Base-by-base conservation (phyloP, 2,329 filamentous ascomycete species). In the Rhynchosporium agropyri region DNA sequence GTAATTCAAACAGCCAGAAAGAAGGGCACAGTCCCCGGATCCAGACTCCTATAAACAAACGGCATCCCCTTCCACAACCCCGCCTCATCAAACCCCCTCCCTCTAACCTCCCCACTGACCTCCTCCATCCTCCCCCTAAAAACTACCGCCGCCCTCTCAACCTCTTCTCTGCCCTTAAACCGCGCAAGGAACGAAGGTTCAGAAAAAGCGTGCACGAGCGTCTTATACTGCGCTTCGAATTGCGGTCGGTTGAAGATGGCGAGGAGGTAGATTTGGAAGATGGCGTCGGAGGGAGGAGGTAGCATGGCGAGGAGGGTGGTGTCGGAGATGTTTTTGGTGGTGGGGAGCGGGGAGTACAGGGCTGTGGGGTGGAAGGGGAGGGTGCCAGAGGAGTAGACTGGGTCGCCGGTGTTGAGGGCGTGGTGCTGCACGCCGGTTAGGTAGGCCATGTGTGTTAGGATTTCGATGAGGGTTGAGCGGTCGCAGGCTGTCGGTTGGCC, bases 21-120 rank as follows among this genome's bases (percentile, higher is more conserved):
- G 31, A 60, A 67, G 3, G 65, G 65, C 12, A 65, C 55, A 36
- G 36, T 59, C 15, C 60, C 58, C 12, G 68, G 68, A 60, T 70
- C 67, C 15, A 68, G 51, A 43, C 45, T 60, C 51, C 46, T 63
- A 59, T 62, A 82, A 1, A 81, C 51, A 64, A 81, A 81, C 6
- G 80, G 80, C 79, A 80, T 81, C 1, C 79, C 79, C 63, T 77
- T 74, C 65, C 74, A 76, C 50, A 82, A 72, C 0, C 80, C 80
- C 4, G 77, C 53, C 3, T 61, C 62, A 63, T 79, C 79, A 69
- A 83, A 82, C 0, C 28, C 64, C n/a, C 78, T 74, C 5, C 62
- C 70, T n/a, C 70, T 70, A 9, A 81, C 70, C 33, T 71, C 65
- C 3, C 69, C 59, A 68, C 79, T 80, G 48, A 80, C 74, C 3